Percentiles rank a stretch among this genome's conserved stretches.
Conservation (phyloP, 768 basidiomycete species). For the Kwoniella botswanensis region DNA sequence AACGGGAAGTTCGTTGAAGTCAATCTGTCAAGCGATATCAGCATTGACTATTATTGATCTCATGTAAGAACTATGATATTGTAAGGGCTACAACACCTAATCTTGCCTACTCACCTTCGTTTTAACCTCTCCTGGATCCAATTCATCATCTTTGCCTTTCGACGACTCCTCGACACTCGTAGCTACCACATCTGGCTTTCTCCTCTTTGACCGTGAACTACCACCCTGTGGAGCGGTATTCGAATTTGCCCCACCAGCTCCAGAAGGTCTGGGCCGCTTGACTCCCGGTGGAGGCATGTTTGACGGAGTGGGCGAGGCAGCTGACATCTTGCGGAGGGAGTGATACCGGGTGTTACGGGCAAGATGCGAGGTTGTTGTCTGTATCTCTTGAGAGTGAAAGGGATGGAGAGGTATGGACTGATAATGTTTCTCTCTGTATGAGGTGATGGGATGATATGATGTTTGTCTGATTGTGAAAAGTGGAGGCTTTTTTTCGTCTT, state of each 20-base stretch:
- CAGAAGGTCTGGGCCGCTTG: constrained; percentile 37
- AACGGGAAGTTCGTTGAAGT: constrained; percentile 50
- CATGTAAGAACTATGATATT: too few relatives aligned
- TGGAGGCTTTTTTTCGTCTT: constrained; percentile 22
- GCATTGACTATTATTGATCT: too few relatives aligned
- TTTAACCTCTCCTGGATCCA: constrained; percentile 39
- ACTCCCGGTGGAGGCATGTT: constrained; percentile 33
- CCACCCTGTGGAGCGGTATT: constrained; percentile 6
- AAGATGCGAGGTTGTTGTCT: background rate
- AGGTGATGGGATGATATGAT: constrained; percentile 1
- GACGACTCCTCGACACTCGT: constrained; percentile 10
- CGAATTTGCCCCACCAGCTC: constrained; percentile 6
- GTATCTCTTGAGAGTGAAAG: background rate
- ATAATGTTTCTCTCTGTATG: background rate
- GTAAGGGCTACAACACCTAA: too few relatives aligned
- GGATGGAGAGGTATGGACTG: background rate
- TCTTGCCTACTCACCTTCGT: constrained; percentile 43
- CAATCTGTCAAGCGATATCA: constrained; percentile 30
- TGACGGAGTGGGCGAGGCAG: constrained; percentile 31
- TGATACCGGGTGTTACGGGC: background rate
- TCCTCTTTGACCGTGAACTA: constrained; percentile 31
- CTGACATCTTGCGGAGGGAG: constrained; percentile 16
- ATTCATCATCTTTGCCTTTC: constrained; percentile 18
- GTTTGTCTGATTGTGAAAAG: constrained; percentile 15
- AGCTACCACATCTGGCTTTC: constrained; percentile 37